A percentile compares a stretch with the other conserved stretches of the same genome.
These are phyloP conservation scores for Lyophyllum decastes DNA, from an alignment of 768 basidiomycete genomes.

Conservation along the genomic window DNA sequence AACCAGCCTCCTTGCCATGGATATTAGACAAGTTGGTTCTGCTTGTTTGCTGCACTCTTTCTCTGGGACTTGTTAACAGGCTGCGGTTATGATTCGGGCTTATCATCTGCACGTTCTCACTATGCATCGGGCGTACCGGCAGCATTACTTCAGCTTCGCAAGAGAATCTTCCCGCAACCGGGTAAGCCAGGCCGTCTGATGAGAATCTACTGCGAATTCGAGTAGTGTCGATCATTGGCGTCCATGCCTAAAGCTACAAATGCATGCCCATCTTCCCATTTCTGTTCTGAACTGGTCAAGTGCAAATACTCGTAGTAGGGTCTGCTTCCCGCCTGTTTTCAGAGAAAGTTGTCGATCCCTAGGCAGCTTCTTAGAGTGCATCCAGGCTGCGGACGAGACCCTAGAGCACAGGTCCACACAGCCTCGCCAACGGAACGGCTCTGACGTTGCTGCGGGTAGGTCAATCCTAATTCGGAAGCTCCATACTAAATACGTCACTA, in stretches of 20 bases:
- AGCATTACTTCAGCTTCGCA: background rate
- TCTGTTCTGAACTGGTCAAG: too few species aligned
- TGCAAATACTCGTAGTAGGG: background rate
- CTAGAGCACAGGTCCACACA: background rate
- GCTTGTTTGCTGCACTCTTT: background rate
- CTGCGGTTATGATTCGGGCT: background rate
- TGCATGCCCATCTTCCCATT: too few species aligned
- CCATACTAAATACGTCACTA: constrained; percentile 6
- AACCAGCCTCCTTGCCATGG: too few species aligned
- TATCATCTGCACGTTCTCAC: too few species aligned
- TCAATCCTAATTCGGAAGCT: background rate
- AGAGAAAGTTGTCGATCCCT: background rate
- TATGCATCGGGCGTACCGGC: too few species aligned
- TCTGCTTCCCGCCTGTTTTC: too few species aligned
- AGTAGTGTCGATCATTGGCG: background rate
- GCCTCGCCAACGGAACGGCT: background rate
- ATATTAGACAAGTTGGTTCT: too few species aligned
- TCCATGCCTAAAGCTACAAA: background rate
- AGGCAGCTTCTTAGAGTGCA: background rate
- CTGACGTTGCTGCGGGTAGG: constrained; percentile 5
- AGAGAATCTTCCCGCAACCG: background rate
- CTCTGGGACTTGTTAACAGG: background rate
- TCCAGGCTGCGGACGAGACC: too few species aligned
- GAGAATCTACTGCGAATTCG: background rate
- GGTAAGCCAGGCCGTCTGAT: background rate